phyloP scores from a whole-genome alignment of 805 yeast genomes.

The Tetrapisispora namnaoensis region DNA sequence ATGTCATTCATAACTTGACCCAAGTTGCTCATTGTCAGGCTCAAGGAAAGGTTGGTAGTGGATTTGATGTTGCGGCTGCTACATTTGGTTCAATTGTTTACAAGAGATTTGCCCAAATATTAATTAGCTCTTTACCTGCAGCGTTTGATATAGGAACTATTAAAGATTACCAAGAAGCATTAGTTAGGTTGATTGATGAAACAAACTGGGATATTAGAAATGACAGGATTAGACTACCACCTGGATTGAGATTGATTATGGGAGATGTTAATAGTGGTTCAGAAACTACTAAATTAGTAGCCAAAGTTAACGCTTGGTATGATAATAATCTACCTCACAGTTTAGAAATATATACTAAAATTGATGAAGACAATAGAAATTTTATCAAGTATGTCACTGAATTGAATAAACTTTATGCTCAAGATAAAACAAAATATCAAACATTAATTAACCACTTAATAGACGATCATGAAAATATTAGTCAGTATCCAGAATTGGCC shows the following conservation, averaged over 20 bases:
- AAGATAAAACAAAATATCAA: slow-evolving; percentile 32
- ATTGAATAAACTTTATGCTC: slow-evolving; percentile 29
- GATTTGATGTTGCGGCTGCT: slow-evolving; percentile 96
- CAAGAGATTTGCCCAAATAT: slow-evolving; percentile 56
- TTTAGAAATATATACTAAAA: slow-evolving; percentile 38
- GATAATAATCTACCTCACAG: slow-evolving; percentile 42
- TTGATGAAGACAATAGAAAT: slow-evolving; percentile 50
- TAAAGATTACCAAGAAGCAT: slow-evolving; percentile 20
- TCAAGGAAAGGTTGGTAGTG: slow-evolving; percentile 92
- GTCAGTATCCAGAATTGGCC: slow-evolving; percentile 21
- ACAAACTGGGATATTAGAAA: slow-evolving; percentile 54
- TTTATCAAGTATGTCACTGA: slow-evolving; percentile 41
- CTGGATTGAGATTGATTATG: slow-evolving; percentile 62
- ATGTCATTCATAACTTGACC: slow-evolving; percentile 66
- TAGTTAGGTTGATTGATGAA: slow-evolving; percentile 33
- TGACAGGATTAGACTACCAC: slow-evolving; percentile 54
- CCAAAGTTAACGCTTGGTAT: slow-evolving; percentile 66
- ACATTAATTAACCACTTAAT: slow-evolving; percentile 13
- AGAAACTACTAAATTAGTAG: slow-evolving; percentile 85
- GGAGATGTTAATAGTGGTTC: slow-evolving; percentile 93
- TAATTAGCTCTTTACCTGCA: slow-evolving; percentile 34
- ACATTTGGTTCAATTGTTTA: slow-evolving; percentile 82
- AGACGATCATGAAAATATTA: slow-evolving; percentile 6
- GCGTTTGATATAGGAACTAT: slow-evolving; percentile 4
- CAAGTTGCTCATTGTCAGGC: slow-evolving; percentile 91